A percentile compares a stretch with the other conserved stretches of the same genome.
These are phyloP conservation scores for Alternaria sp. DNA, from an alignment of 2,329 filamentous ascomycete species.

Conservation along the genomic window DNA sequence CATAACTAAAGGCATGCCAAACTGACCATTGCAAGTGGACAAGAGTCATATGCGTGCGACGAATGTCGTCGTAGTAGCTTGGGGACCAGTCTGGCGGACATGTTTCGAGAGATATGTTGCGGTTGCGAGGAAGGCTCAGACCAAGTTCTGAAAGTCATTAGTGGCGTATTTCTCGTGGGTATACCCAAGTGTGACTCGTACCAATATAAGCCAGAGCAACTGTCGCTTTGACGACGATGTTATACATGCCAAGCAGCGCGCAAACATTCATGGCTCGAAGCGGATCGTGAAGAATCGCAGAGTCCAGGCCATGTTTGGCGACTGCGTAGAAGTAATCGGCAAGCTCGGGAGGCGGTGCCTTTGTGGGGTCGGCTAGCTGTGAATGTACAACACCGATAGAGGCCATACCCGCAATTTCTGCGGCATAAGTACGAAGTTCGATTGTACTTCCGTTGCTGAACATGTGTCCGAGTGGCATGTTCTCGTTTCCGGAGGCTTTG, in stretches of 20 bases:
- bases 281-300: conserved; percentile 20
- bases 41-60: conserved; percentile 22
- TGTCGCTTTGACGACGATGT: conserved; percentile 22
- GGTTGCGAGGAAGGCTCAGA: conserved; percentile 14
- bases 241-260: conserved; percentile 27
- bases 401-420: conserved; percentile 26
- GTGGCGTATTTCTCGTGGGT: background rate
- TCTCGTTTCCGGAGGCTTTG: background rate
- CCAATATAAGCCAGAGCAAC: conserved; percentile 27
- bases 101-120: conserved; percentile 3
- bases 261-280: conserved; percentile 28
- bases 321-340: conserved; percentile 26
- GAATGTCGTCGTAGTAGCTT: conserved; percentile 12
- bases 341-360: conserved; percentile 11
- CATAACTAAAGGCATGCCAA: background rate
- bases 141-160: conserved; percentile 17
- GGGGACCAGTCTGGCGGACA: background rate
- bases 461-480: conserved; percentile 10
- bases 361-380: conserved; percentile 1
- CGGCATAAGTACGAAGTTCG: conserved; percentile 4
- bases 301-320: conserved; percentile 22
- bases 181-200: background rate
- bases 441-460: conserved; percentile 1
- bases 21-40: conserved; percentile 16
- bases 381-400: conserved; percentile 21